Base-by-base conservation (phyloP, 768 basidiomycete genomes). In the Mrakia frigida region DNA sequence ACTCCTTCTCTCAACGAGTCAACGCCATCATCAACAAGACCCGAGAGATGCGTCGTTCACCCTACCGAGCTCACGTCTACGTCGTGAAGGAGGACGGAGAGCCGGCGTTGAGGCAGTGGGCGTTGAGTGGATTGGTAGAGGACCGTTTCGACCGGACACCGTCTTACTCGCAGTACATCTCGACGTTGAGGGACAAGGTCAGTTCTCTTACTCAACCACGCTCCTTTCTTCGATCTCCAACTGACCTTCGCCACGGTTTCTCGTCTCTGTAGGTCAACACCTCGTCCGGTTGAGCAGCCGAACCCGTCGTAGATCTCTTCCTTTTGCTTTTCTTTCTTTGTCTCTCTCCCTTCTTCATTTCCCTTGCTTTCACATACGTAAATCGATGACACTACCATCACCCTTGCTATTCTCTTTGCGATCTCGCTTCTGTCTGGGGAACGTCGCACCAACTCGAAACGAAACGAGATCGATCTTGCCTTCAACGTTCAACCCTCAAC, bases 31-130 rank as follows among this genome's bases (percentile, higher is more conserved):
- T 99, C 76, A 92, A 93, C 84, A 98, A 98, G 86, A 93, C 91
- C 23, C 88, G 97, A 25, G 97, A 98, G 84, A 88, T 93, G 87
- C 90, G 97, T 69, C 88, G 94, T 56, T 94, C 95, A 21, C 89
- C 91, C 6, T 98, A 98, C 83, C 90, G 91, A 53, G 28, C 50
- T 31, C 53, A 74, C n/a, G 60, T 69, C 31, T 70, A 52, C 67
- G 65, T 98, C 72, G 94, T 98, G 81, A 99, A 98, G 85, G 94
- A 98, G 83, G 97, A 99, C 80, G 96, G 94, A 77, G 97, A 99
- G 84, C 92, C 94, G 9, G 91, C 94, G 63, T 86, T 99, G 81
- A 87, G 95, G 78, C 87, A 94, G 77, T 99, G 97, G 97, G 97
- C 96, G 0, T 87, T 99, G 78, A 94, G 92, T 82, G 88, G 89